A percentile compares a stretch with the other conserved stretches of the same genome.
Conservation (phyloP, 2,329 filamentous ascomycete species). For the Gliomastix tumulicola region DNA sequence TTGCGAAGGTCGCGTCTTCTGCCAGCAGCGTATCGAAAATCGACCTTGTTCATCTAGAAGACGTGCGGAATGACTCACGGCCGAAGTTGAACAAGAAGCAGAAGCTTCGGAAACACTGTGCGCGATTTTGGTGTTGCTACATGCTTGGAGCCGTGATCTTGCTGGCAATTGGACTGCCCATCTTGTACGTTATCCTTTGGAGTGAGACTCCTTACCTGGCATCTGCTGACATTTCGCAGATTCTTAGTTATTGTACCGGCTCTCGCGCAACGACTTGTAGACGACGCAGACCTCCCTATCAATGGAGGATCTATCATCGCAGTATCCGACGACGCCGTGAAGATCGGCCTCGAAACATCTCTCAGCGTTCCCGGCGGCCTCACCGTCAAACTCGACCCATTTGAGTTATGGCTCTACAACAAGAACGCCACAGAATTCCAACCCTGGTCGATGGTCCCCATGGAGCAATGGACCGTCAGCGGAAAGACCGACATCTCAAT, state of each 20-base stretch:
- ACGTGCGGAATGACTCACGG: background rate
- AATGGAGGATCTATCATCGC: conserved; percentile 18
- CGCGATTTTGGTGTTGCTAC: conserved; percentile 28
- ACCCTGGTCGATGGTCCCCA: conserved; percentile 9
- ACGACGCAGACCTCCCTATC: conserved; percentile 24
- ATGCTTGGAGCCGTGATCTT: conserved; percentile 24
- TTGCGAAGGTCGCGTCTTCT: no score
- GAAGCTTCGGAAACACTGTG: conserved; percentile 21
- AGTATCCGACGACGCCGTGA: conserved; percentile 16
- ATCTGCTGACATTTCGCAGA: conserved; percentile 12
- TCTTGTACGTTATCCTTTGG: conserved; percentile 32
- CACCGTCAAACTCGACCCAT: conserved; percentile 19
- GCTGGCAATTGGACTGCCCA: conserved; percentile 29
- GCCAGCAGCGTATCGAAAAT: background rate
- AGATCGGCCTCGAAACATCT: conserved; percentile 18
- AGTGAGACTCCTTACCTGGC: no score
- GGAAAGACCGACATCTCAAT: conserved; percentile 21
- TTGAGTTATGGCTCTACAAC: conserved; percentile 26
- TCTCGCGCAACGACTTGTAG: conserved; percentile 27
- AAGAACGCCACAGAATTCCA: conserved; percentile 17
- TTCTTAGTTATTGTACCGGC: conserved; percentile 31
- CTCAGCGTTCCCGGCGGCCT: conserved; percentile 13
- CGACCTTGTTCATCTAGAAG: conserved; percentile 2
- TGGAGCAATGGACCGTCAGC: conserved; percentile 16
- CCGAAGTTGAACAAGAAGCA: background rate